These are phyloP conservation scores for Russula sp. DNA, from an alignment of 768 basidiomycete genomes.

Conservation along the genomic window DNA sequence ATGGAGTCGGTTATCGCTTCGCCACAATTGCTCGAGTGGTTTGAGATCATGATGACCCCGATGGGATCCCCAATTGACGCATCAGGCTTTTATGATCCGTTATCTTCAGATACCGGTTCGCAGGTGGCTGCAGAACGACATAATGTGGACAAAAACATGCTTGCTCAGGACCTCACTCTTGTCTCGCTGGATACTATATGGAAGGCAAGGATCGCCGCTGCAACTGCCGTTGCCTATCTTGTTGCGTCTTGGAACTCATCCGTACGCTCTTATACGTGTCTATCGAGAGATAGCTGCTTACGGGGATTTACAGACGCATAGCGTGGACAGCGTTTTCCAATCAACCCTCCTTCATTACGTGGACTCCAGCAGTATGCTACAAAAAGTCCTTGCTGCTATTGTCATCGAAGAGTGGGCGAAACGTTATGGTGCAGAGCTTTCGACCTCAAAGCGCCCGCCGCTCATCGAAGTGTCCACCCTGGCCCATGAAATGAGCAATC, in stretches of 20 bases:
- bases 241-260: conserved; percentile 64
- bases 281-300: conserved; percentile 12
- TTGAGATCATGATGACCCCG: conserved; percentile 84
- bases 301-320: conserved; percentile 34
- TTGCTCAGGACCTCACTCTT: conserved; percentile 84
- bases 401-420: conserved; percentile 91
- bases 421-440: conserved; percentile 43
- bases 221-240: conserved; percentile 71
- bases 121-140: conserved; percentile 61
- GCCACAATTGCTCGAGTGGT: conserved; percentile 76
- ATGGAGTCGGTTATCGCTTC: conserved; percentile 55
- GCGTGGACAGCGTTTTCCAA: conserved; percentile 64
- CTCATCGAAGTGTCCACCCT: conserved; percentile 57
- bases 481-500: conserved; percentile 64
- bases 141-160: conserved; percentile 95
- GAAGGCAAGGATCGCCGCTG: conserved; percentile 74
- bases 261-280: conserved; percentile 40
- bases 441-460: conserved; percentile 35
- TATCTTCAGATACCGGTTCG: conserved; percentile 46
- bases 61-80: conserved; percentile 75
- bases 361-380: conserved; percentile 86
- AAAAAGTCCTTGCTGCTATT: conserved; percentile 80
- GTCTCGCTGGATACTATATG: conserved; percentile 72
- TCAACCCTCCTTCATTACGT: conserved; percentile 77
- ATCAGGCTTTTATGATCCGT: conserved; percentile 63